Percentiles rank a stretch among this genome's conserved stretches.
Conservation (phyloP, 116 monocot species). For the Dioscorea cayenensis region DNA sequence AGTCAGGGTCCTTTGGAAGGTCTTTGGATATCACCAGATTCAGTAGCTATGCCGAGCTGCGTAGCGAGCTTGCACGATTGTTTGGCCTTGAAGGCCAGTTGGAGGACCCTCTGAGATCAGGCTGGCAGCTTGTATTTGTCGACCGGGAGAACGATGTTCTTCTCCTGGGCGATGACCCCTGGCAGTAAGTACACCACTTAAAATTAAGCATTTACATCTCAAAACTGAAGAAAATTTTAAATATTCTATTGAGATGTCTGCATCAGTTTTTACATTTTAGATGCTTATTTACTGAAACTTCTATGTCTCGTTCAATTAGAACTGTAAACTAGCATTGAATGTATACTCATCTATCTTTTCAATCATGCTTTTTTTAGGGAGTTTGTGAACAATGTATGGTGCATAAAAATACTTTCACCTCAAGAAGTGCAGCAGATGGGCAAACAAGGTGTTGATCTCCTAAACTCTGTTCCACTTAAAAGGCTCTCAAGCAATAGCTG, state of each 20-base stretch:
- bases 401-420: conserved; percentile 87
- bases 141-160: conserved; percentile 91
- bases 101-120: conserved; percentile 97
- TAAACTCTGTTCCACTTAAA: conserved; percentile 28
- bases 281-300: too few species aligned
- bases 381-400: conserved; percentile 84
- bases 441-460: conserved; percentile 33
- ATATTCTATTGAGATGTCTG: too few species aligned
- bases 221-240: too few species aligned
- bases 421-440: conserved; percentile 91
- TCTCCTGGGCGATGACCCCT: conserved; percentile 94
- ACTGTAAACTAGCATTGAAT: too few species aligned
- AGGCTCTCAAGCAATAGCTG: conserved; percentile 46
- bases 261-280: too few species aligned
- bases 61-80: conserved; percentile 73
- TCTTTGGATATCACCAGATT: conserved; percentile 78
- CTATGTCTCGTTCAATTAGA: neutral
- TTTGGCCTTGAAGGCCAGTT: conserved; percentile 90
- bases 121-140: conserved; percentile 99
- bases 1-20: conserved; percentile 74
- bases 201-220: neutral
- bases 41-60: conserved; percentile 74
- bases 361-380: conserved; percentile 38
- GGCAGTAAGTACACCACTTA: conserved; percentile 63
- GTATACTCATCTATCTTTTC: too few species aligned